A percentile compares a stretch with the other conserved stretches of the same genome.
Conservation (phyloP, 2,329 filamentous ascomycete species). For the Exophiala aquamarina region DNA sequence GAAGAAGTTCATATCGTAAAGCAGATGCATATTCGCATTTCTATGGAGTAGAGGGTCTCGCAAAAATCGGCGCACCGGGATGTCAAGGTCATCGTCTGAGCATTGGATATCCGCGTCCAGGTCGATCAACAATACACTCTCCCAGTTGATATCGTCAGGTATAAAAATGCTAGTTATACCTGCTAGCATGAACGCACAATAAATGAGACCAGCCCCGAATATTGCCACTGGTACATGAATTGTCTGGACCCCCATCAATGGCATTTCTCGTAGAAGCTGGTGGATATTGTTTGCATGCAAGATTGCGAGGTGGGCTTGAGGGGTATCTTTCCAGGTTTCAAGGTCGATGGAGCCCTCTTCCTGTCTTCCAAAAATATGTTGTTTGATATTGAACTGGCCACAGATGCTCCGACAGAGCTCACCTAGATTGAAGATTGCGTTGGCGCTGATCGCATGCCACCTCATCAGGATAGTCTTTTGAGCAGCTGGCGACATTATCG, state of each 20-base stretch:
- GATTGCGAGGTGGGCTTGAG: slow-evolving; percentile 41
- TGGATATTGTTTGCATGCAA: slow-evolving; percentile 47
- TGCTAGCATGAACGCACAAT: slow-evolving; percentile 42
- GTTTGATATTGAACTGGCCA: slow-evolving; percentile 37
- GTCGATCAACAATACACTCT: slow-evolving; percentile 5
- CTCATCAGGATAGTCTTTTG: slow-evolving; percentile 41
- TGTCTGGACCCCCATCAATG: slow-evolving; percentile 43
- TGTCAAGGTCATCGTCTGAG: background rate
- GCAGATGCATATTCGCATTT: slow-evolving; percentile 2
- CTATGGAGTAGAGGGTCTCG: background rate
- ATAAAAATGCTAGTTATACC: slow-evolving; percentile 27
- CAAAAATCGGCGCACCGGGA: slow-evolving; percentile 5
- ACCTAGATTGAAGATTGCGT: slow-evolving; percentile 43
- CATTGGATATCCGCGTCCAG: background rate
- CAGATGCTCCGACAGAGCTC: slow-evolving; percentile 42
- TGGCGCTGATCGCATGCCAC: slow-evolving; percentile 47
- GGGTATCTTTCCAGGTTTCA: slow-evolving; percentile 37
- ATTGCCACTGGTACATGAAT: slow-evolving; percentile 47
- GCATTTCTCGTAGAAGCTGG: slow-evolving; percentile 46
- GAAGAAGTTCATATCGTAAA: slow-evolving; percentile 14
- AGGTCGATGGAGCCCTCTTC: slow-evolving; percentile 37
- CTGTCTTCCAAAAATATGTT: slow-evolving; percentile 37
- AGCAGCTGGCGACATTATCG: slow-evolving; percentile 37
- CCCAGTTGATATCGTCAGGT: slow-evolving; percentile 3
- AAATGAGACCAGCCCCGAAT: slow-evolving; percentile 45